Evolutionary conservation across 352 stramenopile species (phyloP).

Genomic region (Phytopythium chamaehyphon): DNA sequence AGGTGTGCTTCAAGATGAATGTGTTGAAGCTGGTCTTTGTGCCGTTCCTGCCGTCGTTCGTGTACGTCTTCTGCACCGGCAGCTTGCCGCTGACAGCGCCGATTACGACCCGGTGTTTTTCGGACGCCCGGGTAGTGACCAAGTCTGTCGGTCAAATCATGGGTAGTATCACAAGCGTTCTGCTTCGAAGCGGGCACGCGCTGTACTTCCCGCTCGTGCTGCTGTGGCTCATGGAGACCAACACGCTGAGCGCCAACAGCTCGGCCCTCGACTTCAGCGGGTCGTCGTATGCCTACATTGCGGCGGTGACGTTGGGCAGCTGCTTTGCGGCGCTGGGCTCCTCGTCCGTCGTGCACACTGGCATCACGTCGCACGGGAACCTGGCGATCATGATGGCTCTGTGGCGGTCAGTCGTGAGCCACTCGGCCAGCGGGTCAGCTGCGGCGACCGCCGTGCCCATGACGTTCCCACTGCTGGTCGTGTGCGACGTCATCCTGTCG

Average conservation of each 20-base stretch:
- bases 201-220: conserved; percentile 42
- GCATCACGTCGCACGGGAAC: conserved; percentile 14
- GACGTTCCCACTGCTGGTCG: conserved; percentile 36
- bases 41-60: conserved; percentile 29
- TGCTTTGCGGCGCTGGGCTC: conserved; percentile 24
- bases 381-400: conserved; percentile 21
- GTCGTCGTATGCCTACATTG: conserved; percentile 14
- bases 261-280: conserved; percentile 11
- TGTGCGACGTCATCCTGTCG: conserved; percentile 36
- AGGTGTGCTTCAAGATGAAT: conserved; percentile 20
- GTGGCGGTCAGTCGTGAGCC: conserved; percentile 13
- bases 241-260: conserved; percentile 2
- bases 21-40: conserved; percentile 10
- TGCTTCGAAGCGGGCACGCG: conserved; percentile 30
- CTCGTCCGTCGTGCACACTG: conserved; percentile 2
- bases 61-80: conserved; percentile 33
- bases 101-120: conserved; percentile 32
- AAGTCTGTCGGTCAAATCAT: conserved; percentile 37
- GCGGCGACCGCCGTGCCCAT: conserved; percentile 8
- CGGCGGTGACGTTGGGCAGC: conserved; percentile 26
- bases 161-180: conserved; percentile 15
- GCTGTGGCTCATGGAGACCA: conserved; percentile 34
- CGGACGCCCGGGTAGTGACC: conserved; percentile 25
- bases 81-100: conserved; percentile 32
- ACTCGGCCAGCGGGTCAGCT: neutral